Evolutionary conservation across 1,284 basidiomycete species (phyloP).

Genomic region (Phellinidium pouzarii): DNA sequence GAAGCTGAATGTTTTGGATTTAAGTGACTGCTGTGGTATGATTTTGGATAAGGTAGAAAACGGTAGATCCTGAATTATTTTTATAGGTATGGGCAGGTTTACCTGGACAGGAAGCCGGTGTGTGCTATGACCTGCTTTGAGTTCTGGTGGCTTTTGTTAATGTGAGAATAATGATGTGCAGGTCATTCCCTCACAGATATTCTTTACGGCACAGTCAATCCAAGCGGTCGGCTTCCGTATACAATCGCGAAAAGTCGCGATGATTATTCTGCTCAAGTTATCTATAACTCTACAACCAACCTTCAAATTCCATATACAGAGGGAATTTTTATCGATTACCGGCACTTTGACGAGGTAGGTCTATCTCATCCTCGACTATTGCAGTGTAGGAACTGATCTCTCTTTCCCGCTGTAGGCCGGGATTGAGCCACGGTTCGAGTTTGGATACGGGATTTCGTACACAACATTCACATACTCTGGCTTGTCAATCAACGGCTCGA

Average conservation of each 20-base stretch:
- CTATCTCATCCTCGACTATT: too few species aligned
- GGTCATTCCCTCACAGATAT: slow-evolving; percentile 41
- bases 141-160: too few species aligned
- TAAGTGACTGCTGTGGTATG: slow-evolving; percentile 18
- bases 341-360: slow-evolving; percentile 20
- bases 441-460: slow-evolving; percentile 84
- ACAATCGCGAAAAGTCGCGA: slow-evolving; percentile 39
- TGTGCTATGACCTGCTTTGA: too few species aligned
- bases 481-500: slow-evolving; percentile 32
- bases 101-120: slow-evolving; percentile 66
- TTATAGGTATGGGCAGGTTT: slow-evolving; percentile 46
- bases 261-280: slow-evolving; percentile 40
- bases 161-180: too few species aligned
- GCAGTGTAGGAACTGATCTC: not conserved
- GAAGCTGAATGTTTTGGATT: too few species aligned
- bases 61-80: not conserved
- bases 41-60: too few species aligned
- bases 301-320: slow-evolving; percentile 31
- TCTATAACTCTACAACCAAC: slow-evolving; percentile 23
- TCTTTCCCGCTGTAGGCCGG: slow-evolving; percentile 24
- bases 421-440: slow-evolving; percentile 63
- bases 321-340: slow-evolving; percentile 21
- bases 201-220: slow-evolving; percentile 40
- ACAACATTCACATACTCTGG: slow-evolving; percentile 67
- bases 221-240: slow-evolving; percentile 37